Base-by-base conservation (phyloP, 768 basidiomycete species). In the Tylopilus plumbeoviolaceoides region DNA sequence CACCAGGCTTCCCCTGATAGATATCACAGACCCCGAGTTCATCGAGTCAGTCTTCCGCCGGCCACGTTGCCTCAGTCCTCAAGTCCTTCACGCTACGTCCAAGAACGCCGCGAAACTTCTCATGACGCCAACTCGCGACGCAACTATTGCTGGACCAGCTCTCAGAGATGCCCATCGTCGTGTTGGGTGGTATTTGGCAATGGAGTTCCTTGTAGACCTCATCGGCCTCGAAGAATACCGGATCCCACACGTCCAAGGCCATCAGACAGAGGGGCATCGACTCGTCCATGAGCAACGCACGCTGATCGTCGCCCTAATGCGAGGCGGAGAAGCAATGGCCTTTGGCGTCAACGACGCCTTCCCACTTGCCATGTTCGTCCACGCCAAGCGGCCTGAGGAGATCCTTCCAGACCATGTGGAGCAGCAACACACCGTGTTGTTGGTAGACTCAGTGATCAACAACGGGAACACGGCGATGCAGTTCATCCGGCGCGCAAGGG, bases 401-500 rank as follows among this genome's bases (percentile, higher is more conserved):
- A 43, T 53, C 54, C 51, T 55, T 55, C 54, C 54, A 47, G 45
- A 43, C 25, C 54, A 55, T 30, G 44, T 55, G 51, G 50, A 47
- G 27, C 54, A 53, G 33, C 54, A 55, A 42, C 54, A 55, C 35
- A 14, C 54, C 45, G 54, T 55, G 40, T 53, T 55, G 54, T 54
- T 55, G 51, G 51, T 55, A 55, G 54, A 55, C 51, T 55, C 54
- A 9, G 54, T 55, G 51, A 47, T 55, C 50, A 55, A 55, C 54
- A 38, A 38, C 41, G 54, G 54, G 54, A 20, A 31, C 45, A 55
- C 54, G 38, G 45, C 51, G 41, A 55, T 55, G 54, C 54, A 55
- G 45, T 55, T 55, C 53, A 55, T 55, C 45, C 50, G 15, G 51
- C 54, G 45, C 41, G 5, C 7, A 47, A 55, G 54, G 45, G 40